Percentiles rank a stretch among this genome's conserved stretches.
Conservation (phyloP, 1,139 yeast species). For the Pichia norvegensis region DNA sequence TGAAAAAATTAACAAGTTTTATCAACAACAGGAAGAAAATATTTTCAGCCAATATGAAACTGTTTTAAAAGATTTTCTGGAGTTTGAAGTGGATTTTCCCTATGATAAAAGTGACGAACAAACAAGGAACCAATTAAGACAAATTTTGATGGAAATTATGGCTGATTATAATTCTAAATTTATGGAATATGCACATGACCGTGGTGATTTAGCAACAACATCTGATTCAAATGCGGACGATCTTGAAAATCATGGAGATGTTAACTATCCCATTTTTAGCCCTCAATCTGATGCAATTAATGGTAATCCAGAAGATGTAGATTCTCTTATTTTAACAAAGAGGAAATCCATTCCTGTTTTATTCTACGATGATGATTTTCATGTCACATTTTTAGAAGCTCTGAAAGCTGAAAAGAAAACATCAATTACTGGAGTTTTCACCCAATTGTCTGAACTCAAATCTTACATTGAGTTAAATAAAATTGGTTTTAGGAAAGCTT, state of each 20-base stretch:
- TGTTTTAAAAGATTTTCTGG: constrained; percentile 35
- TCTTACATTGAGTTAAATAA: constrained; percentile 75
- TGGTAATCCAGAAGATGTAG: constrained; percentile 16
- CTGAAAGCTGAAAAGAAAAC: constrained; percentile 61
- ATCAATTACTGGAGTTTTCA: constrained; percentile 58
- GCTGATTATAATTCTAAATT: constrained; percentile 8
- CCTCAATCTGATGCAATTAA: constrained; percentile 1
- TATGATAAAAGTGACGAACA: constrained; percentile 15
- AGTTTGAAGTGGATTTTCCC: constrained; percentile 25
- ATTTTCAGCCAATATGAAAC: constrained; percentile 39
- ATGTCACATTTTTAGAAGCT: constrained; percentile 39
- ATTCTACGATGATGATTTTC: constrained; percentile 42
- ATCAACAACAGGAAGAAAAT: constrained; percentile 40
- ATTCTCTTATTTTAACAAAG: constrained; percentile 20
- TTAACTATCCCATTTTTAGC: background rate
- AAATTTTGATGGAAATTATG: constrained; percentile 12
- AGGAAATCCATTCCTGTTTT: constrained; percentile 32
- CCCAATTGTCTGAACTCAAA: constrained; percentile 72
- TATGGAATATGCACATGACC: constrained; percentile 1
- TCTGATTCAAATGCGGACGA: background rate
- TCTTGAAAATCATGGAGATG: background rate
- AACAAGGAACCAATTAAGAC: constrained; percentile 14
- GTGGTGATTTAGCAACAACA: background rate
- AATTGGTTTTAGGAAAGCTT: constrained; percentile 82
- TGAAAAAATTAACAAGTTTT: constrained; percentile 50